Evolutionary conservation across 306 rosid genomes (phyloP).

Genomic region (Morella rubra): DNA sequence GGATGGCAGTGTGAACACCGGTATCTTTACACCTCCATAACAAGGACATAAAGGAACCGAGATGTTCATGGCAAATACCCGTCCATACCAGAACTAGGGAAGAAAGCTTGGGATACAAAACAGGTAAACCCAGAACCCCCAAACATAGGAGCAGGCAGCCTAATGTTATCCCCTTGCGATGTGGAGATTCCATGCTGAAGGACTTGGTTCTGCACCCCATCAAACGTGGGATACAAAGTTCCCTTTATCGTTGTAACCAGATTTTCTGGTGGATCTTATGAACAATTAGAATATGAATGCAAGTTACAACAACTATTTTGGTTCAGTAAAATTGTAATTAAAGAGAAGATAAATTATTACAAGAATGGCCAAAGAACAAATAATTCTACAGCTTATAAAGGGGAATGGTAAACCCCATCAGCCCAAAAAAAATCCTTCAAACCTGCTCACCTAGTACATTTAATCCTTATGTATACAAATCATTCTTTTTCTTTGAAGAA

Average conservation of each 20-base stretch:
- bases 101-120: too few relatives aligned
- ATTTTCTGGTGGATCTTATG: not conserved
- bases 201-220: too few relatives aligned
- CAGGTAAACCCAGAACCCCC: too few relatives aligned
- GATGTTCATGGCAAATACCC: too few relatives aligned
- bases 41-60: too few relatives aligned
- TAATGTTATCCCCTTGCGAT: too few relatives aligned
- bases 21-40: too few relatives aligned
- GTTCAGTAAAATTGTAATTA: constrained; percentile 42
- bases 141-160: too few relatives aligned
- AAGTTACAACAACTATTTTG: constrained; percentile 23
- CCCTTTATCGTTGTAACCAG: not conserved
- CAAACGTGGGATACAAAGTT: too few relatives aligned
- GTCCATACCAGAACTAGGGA: too few relatives aligned
- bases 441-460: constrained; percentile 52
- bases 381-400: constrained; percentile 55
- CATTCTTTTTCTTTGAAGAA: constrained; percentile 45
- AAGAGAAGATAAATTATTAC: constrained; percentile 62
- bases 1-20: too few relatives aligned
- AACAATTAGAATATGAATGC: not conserved
- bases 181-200: too few relatives aligned
- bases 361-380: constrained; percentile 49
- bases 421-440: constrained; percentile 60
- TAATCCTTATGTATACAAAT: constrained; percentile 61
- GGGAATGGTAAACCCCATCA: constrained; percentile 47